phyloP scores from a whole-genome alignment of 257 asterid species.

The Linaria vulgaris region DNA sequence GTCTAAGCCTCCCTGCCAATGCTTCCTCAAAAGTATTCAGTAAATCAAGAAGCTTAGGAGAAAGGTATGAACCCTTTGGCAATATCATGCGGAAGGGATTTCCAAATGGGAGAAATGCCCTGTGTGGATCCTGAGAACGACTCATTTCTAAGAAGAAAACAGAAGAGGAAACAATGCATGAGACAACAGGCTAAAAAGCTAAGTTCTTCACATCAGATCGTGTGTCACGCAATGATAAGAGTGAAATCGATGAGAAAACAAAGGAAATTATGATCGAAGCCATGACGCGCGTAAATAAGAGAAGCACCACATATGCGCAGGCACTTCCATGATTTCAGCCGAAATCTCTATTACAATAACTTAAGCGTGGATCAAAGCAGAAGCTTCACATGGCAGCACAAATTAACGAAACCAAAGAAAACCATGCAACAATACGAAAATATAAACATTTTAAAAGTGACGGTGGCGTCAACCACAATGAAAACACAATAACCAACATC shows the following conservation, averaged over 20 bases:
- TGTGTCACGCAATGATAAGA: neutral
- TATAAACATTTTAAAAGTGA: no score
- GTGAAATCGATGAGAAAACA: neutral
- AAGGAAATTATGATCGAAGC: neutral
- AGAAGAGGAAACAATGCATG: neutral
- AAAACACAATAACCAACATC: no score
- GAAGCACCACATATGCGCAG: neutral
- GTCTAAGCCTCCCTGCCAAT: slow-evolving; percentile 54
- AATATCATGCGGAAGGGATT: slow-evolving; percentile 75
- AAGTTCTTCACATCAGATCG: neutral
- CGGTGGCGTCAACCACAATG: no score
- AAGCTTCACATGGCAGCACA: no score
- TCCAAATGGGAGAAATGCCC: slow-evolving; percentile 61
- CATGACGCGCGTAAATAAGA: neutral
- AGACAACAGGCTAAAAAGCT: neutral
- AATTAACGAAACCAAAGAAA: no score
- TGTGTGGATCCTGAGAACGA: slow-evolving; percentile 58
- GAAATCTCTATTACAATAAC: no score
- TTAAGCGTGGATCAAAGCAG: neutral
- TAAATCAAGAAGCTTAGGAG: slow-evolving; percentile 59
- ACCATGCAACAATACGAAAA: no score
- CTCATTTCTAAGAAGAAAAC: slow-evolving; percentile 45
- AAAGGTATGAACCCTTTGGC: slow-evolving; percentile 54
- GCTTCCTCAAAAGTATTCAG: slow-evolving; percentile 68
- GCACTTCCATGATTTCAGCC: no score